These are phyloP conservation scores for Kluyveromyces dobzhanskii DNA, from an alignment of 805 yeast genomes.

Conservation along the genomic window DNA sequence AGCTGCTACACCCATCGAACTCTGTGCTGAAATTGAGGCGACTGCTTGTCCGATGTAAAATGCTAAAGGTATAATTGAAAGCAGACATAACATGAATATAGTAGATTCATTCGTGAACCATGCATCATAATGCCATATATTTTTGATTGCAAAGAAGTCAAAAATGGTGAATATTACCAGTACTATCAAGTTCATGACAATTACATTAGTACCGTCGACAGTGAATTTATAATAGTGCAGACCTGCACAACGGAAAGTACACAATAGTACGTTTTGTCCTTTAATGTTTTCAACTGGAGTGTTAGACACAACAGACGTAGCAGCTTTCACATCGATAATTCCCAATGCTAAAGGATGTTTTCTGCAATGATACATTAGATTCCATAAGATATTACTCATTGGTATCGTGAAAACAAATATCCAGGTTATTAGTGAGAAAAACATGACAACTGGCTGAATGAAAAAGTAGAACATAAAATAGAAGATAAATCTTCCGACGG, in stretches of 20 bases:
- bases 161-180: slow-evolving; percentile 75
- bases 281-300: slow-evolving; percentile 15
- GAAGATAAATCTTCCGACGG: slow-evolving; percentile 69
- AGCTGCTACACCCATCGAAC: slow-evolving; percentile 98
- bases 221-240: slow-evolving; percentile 92
- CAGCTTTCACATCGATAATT: slow-evolving; percentile 48
- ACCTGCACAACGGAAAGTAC: slow-evolving; percentile 90
- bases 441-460: slow-evolving; percentile 55
- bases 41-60: slow-evolving; percentile 98
- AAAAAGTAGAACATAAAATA: slow-evolving; percentile 61
- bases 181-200: slow-evolving; percentile 74
- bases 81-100: slow-evolving; percentile 66
- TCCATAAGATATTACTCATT: slow-evolving; percentile 71
- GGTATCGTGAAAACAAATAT: slow-evolving; percentile 83
- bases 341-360: slow-evolving; percentile 87
- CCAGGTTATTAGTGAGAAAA: slow-evolving; percentile 64
- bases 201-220: slow-evolving; percentile 90
- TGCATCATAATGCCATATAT: slow-evolving; percentile 29
- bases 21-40: slow-evolving; percentile 97
- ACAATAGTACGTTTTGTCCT: slow-evolving; percentile 56
- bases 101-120: slow-evolving; percentile 48
- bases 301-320: slow-evolving; percentile 13
- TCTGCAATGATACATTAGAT: slow-evolving; percentile 67
- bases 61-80: slow-evolving; percentile 87
- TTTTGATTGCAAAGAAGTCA: slow-evolving; percentile 61